Conservation (phyloP, 805 yeast genomes). For the Saccharomycopsis vini region DNA sequence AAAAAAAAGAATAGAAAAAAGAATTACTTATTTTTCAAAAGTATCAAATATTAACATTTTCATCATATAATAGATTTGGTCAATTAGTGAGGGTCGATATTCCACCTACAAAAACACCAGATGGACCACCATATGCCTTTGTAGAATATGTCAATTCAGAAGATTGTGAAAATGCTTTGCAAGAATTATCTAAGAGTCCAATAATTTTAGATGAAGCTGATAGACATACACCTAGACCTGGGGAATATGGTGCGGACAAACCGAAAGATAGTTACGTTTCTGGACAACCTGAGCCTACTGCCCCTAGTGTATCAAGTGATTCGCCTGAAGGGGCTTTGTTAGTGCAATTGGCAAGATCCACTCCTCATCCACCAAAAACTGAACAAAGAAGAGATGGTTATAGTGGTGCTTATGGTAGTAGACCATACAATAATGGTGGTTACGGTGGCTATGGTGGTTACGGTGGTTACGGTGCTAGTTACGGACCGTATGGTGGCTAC, state of each 20-base stretch:
- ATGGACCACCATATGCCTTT: conserved; percentile 54
- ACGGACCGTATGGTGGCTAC: conserved; percentile 8
- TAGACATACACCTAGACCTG: conserved; percentile 6
- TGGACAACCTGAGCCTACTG: not conserved
- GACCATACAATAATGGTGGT: conserved; percentile 7
- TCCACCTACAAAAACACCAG: conserved; percentile 53
- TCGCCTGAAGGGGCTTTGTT: conserved; percentile 17
- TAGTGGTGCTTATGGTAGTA: conserved; percentile 14
- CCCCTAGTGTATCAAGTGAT: not conserved
- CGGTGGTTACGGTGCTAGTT: conserved; percentile 10
- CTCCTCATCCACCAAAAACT: conserved; percentile 17
- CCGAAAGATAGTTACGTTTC: conserved; percentile 2
- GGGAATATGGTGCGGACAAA: not conserved
- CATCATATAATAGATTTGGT: conserved; percentile 42
- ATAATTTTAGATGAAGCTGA: conserved; percentile 14
- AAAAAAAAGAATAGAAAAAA: too few relatives aligned
- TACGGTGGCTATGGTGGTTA: conserved; percentile 8
- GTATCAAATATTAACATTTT: too few relatives aligned
- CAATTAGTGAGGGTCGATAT: conserved; percentile 49
- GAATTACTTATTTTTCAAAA: too few relatives aligned
- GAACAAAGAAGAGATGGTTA: conserved; percentile 6
- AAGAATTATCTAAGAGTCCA: conserved; percentile 24
- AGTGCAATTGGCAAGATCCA: conserved; percentile 17
- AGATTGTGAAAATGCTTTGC: conserved; percentile 48
- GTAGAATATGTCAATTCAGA: conserved; percentile 46